A percentile compares a stretch with the other conserved stretches of the same genome.
phyloP scores from a whole-genome alignment of 2,329 filamentous ascomycete species.

The Lachnum nothofagi region DNA sequence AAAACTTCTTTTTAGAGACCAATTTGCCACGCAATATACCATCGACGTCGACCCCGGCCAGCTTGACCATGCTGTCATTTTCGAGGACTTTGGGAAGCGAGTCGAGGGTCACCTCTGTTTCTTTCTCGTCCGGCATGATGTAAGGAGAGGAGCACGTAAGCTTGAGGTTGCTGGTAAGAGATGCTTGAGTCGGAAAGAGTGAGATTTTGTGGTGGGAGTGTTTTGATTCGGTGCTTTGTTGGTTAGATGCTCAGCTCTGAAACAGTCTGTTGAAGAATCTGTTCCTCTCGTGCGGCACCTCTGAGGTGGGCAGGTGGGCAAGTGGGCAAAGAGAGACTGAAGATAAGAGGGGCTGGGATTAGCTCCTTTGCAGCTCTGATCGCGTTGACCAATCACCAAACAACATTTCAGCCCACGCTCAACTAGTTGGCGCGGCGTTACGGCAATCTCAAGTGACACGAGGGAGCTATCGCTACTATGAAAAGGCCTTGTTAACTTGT shows the following conservation, averaged over 20 bases:
- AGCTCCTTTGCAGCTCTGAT: neutral
- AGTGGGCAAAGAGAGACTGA: neutral
- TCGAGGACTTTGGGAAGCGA: slow-evolving; percentile 62
- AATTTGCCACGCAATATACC: slow-evolving; percentile 84
- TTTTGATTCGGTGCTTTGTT: neutral
- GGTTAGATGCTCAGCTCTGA: neutral
- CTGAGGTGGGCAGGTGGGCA: neutral
- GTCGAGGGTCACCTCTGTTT: slow-evolving; percentile 51
- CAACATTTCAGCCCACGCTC: neutral
- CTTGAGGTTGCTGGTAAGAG: slow-evolving; percentile 4
- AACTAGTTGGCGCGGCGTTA: neutral
- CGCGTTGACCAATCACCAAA: neutral
- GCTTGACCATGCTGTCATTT: slow-evolving; percentile 74
- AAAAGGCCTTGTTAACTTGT: too few species aligned
- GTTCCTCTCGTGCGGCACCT: neutral
- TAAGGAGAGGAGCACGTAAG: too few species aligned
- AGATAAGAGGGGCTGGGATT: neutral
- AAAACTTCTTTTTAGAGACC: slow-evolving; percentile 87
- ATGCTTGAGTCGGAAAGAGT: neutral
- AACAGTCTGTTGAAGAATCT: neutral
- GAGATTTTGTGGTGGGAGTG: neutral
- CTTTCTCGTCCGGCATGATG: slow-evolving; percentile 19
- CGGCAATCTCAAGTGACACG: neutral
- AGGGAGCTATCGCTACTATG: too few species aligned
- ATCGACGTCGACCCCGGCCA: slow-evolving; percentile 83